These are phyloP conservation scores for Lotus japonicus DNA, from an alignment of 306 rosid species.

Conservation along the genomic window DNA sequence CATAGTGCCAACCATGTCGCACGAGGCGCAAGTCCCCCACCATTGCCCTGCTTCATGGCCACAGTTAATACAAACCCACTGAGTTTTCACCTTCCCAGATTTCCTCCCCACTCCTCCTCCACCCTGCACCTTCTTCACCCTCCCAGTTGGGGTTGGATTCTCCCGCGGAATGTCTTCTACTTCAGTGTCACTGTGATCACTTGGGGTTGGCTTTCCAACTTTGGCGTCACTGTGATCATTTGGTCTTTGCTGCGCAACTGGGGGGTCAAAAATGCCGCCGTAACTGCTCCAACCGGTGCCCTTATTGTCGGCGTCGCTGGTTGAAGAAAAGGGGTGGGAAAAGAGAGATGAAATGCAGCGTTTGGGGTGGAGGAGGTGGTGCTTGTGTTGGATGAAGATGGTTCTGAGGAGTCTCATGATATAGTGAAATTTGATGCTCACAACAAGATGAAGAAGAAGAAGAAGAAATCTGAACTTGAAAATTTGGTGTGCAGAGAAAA, in stretches of 20 bases:
- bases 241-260: background rate
- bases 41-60: conserved; percentile 62
- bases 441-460: too few relatives aligned
- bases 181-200: background rate
- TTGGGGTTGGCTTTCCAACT: background rate
- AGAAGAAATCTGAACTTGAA: too few relatives aligned
- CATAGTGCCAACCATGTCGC: conserved; percentile 38
- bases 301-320: background rate
- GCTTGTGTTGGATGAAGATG: conserved; percentile 32
- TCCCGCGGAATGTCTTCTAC: background rate
- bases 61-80: conserved; percentile 68
- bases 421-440: too few relatives aligned
- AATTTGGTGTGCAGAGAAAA: background rate
- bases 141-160: conserved; percentile 4
- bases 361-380: conserved; percentile 21
- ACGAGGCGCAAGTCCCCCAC: conserved; percentile 71
- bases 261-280: conserved; percentile 12
- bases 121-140: background rate
- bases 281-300: conserved; percentile 40
- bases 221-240: background rate
- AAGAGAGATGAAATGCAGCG: background rate
- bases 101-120: conserved; percentile 23
- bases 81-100: conserved; percentile 39
- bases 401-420: conserved; percentile 48
- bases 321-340: background rate